phyloP scores from a whole-genome alignment of 2,329 filamentous ascomycete genomes.

The Fusarium sp. region DNA sequence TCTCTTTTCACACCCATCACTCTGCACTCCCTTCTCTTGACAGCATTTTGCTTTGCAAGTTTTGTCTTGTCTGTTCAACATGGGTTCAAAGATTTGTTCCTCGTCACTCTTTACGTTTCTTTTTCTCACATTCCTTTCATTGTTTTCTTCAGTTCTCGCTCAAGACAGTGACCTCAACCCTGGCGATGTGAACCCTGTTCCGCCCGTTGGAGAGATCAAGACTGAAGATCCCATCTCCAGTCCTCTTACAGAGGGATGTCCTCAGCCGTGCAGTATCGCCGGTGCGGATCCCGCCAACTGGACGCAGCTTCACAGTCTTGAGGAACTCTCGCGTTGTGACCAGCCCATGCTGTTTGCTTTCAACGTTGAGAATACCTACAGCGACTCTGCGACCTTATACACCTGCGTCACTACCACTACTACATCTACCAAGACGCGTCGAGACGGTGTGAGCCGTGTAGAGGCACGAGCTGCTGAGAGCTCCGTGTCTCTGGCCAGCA shows the following conservation, averaged over 20 bases:
- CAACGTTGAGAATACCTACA: slow-evolving; percentile 40
- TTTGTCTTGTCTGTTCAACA: slow-evolving; percentile 22
- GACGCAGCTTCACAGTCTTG: slow-evolving; percentile 42
- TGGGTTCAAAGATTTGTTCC: slow-evolving; percentile 28
- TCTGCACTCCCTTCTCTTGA: neutral
- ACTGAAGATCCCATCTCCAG: slow-evolving; percentile 42
- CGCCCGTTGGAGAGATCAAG: slow-evolving; percentile 39
- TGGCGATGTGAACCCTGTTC: slow-evolving; percentile 38
- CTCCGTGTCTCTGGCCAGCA: slow-evolving; percentile 27
- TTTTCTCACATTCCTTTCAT: slow-evolving; percentile 31
- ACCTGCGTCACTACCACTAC: slow-evolving; percentile 29
- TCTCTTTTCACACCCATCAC: neutral
- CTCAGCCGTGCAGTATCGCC: slow-evolving; percentile 31
- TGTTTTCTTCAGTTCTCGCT: slow-evolving; percentile 9
- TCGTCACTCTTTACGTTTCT: slow-evolving; percentile 42
- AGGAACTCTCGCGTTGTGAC: slow-evolving; percentile 31
- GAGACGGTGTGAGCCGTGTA: slow-evolving; percentile 21
- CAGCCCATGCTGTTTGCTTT: slow-evolving; percentile 39
- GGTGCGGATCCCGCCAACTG: slow-evolving; percentile 40
- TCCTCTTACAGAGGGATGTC: slow-evolving; percentile 42
- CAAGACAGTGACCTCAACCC: slow-evolving; percentile 21
- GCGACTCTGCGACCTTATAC: slow-evolving; percentile 41
- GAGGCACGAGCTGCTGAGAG: slow-evolving; percentile 26
- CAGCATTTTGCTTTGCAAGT: slow-evolving; percentile 9
- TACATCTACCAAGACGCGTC: slow-evolving; percentile 10